Evolutionary conservation across 345 rosid species (phyloP), one percentile per base, ranked within the genome.

Genomic region (Sonneratia alba): DNA sequence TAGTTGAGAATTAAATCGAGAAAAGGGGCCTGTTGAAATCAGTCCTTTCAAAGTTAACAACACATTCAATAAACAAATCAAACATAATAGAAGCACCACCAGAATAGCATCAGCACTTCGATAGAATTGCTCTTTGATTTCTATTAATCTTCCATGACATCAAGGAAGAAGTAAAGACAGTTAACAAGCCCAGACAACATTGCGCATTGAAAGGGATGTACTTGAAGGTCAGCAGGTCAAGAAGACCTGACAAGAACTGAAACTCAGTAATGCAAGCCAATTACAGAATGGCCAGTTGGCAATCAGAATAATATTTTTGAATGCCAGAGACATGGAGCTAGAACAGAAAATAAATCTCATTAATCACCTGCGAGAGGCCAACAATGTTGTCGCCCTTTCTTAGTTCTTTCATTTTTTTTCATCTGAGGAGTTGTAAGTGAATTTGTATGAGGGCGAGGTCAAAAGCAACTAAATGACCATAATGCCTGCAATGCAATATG

Each of bases 301-400:
- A n/a, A 19, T 32, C 43, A 34, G 18, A 65, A 16, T 21, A 63
- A 32, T 43, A 48, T 43, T 27, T 49, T 43, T 61, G 40, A 27
- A 43, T 37, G 22, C 14, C 21, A 36, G 69, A 49, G 8, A 5
- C 8, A 22, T 47, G 12, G 37, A 43, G 21, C 19, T 37, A n/a
- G 57, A 27, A 36, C 36, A 32, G 64, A 22, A 53, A 57, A 22
- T 22, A 57, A 8, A n/a, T 57, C 0, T n/a, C 63, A 57, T 22
- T 76, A 71, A 61, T 75, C 68, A 88, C 98, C 94, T 91, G 98
- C 66, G 97, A 94, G 73, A 88, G 91, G 66, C 94, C 98, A 81
- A 94, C 97, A 24, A 94, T 82, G 82, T 84, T 88, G 84, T 86
- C 89, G 57, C 98, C 98, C 70, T 83, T 73, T 45, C 87, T 85